Evolutionary conservation across 179 eudicot species (phyloP).

Genomic region (Vitellaria paradoxa): DNA sequence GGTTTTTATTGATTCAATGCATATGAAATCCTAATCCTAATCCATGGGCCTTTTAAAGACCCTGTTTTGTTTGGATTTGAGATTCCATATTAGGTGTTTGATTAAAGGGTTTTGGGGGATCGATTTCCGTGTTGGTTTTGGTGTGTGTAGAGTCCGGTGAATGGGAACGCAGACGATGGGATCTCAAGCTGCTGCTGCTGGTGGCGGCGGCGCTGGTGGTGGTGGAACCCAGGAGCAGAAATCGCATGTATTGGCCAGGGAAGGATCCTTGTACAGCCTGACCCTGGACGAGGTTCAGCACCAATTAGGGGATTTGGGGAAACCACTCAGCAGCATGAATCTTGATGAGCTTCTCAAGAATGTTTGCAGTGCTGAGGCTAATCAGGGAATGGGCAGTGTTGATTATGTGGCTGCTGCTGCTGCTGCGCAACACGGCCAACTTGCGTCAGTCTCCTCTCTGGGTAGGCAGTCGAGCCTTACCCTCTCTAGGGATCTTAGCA

Average conservation of each 20-base stretch:
- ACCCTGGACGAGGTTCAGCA: slow-evolving; percentile 69
- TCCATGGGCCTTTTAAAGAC: neutral
- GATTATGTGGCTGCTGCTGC: slow-evolving; percentile 18
- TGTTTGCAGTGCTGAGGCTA: slow-evolving; percentile 37
- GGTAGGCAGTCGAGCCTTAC: slow-evolving; percentile 32
- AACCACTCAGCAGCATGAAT: slow-evolving; percentile 59
- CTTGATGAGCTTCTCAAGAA: slow-evolving; percentile 53
- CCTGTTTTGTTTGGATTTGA: neutral
- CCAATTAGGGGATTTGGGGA: slow-evolving; percentile 65
- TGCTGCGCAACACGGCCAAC: slow-evolving; percentile 6
- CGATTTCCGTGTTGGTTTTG: no score
- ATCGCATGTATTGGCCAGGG: slow-evolving; percentile 32
- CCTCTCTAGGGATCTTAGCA: slow-evolving; percentile 39
- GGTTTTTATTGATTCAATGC: slow-evolving; percentile 4
- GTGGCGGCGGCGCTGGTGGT: slow-evolving; percentile 24
- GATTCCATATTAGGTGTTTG: slow-evolving; percentile 21
- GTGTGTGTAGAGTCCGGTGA: slow-evolving; percentile 12
- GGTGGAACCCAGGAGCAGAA: slow-evolving; percentile 33
- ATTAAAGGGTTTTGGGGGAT: neutral
- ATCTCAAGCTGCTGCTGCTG: slow-evolving; percentile 31
- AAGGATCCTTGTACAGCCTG: slow-evolving; percentile 63
- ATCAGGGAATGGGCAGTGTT: slow-evolving; percentile 19
- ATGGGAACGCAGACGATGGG: slow-evolving; percentile 56
- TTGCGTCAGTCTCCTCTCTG: slow-evolving; percentile 18
- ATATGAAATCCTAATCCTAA: neutral